Percentiles rank a stretch among this genome's conserved stretches.
phyloP scores from a whole-genome alignment of 208 protist genomes.

The Naegleria fowleri region DNA sequence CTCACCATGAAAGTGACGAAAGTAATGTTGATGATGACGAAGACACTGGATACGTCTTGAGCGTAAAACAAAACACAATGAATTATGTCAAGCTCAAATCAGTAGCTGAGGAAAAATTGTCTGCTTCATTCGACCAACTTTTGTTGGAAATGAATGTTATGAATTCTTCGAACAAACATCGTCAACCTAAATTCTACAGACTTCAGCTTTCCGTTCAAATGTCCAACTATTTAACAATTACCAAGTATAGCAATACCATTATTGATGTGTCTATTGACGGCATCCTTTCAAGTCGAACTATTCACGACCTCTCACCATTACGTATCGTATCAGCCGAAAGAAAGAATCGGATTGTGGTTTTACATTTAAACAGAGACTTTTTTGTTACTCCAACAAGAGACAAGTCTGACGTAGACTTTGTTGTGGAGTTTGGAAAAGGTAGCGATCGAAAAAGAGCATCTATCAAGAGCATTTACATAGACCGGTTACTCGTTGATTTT shows the following conservation, averaged over 20 bases:
- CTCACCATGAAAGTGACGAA: background rate
- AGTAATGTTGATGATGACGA: background rate
- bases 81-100: background rate
- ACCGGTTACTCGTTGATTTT: background rate
- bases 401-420: constrained; percentile 2
- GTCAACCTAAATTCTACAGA: background rate
- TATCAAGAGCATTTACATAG: background rate
- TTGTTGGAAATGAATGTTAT: background rate
- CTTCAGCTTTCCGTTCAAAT: background rate
- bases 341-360: background rate
- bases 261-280: background rate
- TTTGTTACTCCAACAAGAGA: constrained; percentile 22
- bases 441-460: background rate
- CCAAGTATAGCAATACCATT: background rate
- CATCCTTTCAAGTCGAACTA: background rate
- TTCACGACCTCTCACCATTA: background rate
- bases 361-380: background rate
- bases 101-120: background rate
- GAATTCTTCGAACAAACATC: background rate
- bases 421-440: background rate
- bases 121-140: background rate
- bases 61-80: background rate
- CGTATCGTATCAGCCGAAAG: background rate
- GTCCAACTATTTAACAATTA: background rate
- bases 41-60: background rate